Conservation (phyloP, 2,329 filamentous ascomycete genomes). For the Colletotrichum orbiculare region DNA sequence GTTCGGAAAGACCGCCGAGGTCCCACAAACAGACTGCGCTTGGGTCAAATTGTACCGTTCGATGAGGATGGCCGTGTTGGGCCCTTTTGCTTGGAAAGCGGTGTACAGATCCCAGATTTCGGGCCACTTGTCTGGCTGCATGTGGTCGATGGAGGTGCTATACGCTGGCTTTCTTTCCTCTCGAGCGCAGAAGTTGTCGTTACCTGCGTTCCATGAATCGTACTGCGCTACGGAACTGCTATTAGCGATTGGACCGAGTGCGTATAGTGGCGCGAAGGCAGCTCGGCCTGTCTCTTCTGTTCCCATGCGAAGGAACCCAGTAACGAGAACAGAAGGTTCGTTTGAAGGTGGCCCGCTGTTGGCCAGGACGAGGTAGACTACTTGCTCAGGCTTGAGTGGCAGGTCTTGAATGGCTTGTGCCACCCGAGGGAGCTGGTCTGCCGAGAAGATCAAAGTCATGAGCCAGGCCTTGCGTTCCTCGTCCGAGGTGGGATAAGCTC, state of each 20-base stretch:
- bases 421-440: background rate
- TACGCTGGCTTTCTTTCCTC: constrained; percentile 52
- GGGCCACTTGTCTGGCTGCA: constrained; percentile 49
- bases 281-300: constrained; percentile 42
- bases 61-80: constrained; percentile 46
- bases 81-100: constrained; percentile 44
- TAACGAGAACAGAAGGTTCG: constrained; percentile 40
- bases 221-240: constrained; percentile 16
- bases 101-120: constrained; percentile 50
- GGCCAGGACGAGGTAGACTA: background rate
- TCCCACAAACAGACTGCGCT: constrained; percentile 32
- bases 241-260: constrained; percentile 42
- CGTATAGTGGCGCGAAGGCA: constrained; percentile 48
- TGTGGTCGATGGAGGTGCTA: constrained; percentile 44
- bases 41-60: constrained; percentile 49
- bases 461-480: background rate
- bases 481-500: background rate
- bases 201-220: background rate
- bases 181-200: constrained; percentile 45
- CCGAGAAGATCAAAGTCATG: background rate
- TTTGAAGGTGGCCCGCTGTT: background rate
- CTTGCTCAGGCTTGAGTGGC: background rate
- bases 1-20: background rate
- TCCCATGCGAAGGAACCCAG: constrained; percentile 44
- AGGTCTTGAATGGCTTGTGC: background rate